Evolutionary conservation across 139 green algal genomes (phyloP).

Genomic region (Nannochloris sp.): DNA sequence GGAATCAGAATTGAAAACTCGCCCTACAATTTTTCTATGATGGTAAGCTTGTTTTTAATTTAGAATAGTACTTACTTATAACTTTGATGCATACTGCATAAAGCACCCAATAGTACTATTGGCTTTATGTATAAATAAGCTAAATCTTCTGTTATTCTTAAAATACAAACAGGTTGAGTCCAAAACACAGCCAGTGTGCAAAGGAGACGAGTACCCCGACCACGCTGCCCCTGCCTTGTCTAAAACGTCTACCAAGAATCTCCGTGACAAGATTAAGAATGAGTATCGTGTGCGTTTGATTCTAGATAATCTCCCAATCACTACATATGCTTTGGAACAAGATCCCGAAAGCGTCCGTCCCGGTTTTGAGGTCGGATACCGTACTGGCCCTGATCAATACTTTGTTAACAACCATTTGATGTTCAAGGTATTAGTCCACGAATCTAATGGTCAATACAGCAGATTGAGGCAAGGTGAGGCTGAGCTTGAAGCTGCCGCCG

Average conservation of each 20-base stretch:
- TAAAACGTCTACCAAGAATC: slow-evolving; percentile 48
- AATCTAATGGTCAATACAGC: slow-evolving; percentile 70
- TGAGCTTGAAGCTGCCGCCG: slow-evolving; percentile 43
- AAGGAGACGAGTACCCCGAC: slow-evolving; percentile 36
- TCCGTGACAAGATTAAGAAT: slow-evolving; percentile 66
- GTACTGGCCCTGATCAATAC: slow-evolving; percentile 49
- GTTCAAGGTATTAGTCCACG: slow-evolving; percentile 91
- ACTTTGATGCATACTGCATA: neutral
- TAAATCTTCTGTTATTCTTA: too few species aligned
- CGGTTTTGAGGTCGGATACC: slow-evolving; percentile 81
- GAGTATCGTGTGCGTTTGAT: slow-evolving; percentile 89
- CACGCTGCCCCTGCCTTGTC: slow-evolving; percentile 26
- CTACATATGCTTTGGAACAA: slow-evolving; percentile 73
- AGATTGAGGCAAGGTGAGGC: slow-evolving; percentile 14
- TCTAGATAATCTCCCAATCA: slow-evolving; percentile 95
- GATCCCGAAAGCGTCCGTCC: slow-evolving; percentile 51
- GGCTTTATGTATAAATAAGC: too few species aligned
- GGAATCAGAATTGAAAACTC: slow-evolving; percentile 85
- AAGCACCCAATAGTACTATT: too few species aligned
- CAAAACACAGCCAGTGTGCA: slow-evolving; percentile 45
- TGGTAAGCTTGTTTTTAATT: slow-evolving; percentile 54
- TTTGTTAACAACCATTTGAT: slow-evolving; percentile 93
- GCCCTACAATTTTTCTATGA: slow-evolving; percentile 85
- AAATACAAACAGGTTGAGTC: slow-evolving; percentile 52
- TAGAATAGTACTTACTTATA: too few species aligned